phyloP scores from a whole-genome alignment of 164 flowering plant species.

The Aristolochia contorta region DNA sequence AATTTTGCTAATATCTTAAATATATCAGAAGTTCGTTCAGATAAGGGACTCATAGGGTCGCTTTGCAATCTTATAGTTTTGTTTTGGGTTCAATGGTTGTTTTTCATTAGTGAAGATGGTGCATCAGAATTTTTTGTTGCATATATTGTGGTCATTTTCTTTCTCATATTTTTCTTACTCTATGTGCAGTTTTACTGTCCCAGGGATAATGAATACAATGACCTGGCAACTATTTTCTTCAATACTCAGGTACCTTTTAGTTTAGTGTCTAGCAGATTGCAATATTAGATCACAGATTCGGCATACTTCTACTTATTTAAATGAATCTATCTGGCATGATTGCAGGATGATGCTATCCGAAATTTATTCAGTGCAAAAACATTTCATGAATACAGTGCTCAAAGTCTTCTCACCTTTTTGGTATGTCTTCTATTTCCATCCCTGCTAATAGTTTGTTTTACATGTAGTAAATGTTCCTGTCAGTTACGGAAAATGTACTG shows the following conservation, averaged over 20 bases:
- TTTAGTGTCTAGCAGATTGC: no score
- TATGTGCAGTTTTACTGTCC: constrained; percentile 65
- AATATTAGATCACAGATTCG: no score
- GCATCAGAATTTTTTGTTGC: no score
- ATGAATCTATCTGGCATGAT: not conserved
- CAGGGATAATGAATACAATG: constrained; percentile 81
- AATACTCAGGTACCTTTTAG: constrained; percentile 69
- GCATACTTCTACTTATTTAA: no score
- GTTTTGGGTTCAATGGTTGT: no score
- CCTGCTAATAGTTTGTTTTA: not conserved
- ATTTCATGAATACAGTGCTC: constrained; percentile 88
- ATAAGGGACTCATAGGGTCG: no score
- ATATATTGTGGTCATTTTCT: no score
- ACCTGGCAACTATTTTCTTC: constrained; percentile 96
- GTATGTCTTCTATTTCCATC: constrained; percentile 27
- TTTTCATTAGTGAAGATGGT: no score
- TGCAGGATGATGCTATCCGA: constrained; percentile 98
- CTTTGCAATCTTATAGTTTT: no score
- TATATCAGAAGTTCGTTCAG: no score
- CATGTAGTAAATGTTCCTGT: no score
- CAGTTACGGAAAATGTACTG: no score
- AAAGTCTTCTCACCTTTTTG: constrained; percentile 83
- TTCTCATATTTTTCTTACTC: not conserved
- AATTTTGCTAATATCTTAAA: not conserved
- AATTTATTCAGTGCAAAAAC: constrained; percentile 98